Conservation (phyloP, 1,284 basidiomycete genomes). For the Ustilago hordei region DNA sequence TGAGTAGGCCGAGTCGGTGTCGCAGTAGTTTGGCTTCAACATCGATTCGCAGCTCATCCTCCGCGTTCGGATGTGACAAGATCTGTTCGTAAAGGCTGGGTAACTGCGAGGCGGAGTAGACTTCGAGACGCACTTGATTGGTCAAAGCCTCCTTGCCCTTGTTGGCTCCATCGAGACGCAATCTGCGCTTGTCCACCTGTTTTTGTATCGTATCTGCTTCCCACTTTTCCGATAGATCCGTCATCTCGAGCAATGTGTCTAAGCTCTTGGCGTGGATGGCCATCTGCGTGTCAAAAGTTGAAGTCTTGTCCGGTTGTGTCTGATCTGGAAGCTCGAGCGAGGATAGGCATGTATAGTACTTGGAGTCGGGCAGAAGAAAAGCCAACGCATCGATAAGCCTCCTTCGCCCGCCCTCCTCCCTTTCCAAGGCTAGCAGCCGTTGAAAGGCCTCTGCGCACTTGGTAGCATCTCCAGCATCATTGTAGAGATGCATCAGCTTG, state of each 20-base stretch:
- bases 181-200: slow-evolving; percentile 58
- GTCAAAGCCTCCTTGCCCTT: slow-evolving; percentile 53
- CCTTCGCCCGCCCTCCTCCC: slow-evolving; percentile 73
- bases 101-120: slow-evolving; percentile 46
- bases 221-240: slow-evolving; percentile 50
- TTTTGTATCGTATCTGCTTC: slow-evolving; percentile 57
- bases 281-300: slow-evolving; percentile 73
- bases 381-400: slow-evolving; percentile 72
- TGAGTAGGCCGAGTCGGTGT: slow-evolving; percentile 48
- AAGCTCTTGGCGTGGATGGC: slow-evolving; percentile 75
- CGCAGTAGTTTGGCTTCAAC: slow-evolving; percentile 60
- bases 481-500: slow-evolving; percentile 63
- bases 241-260: slow-evolving; percentile 57
- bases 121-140: slow-evolving; percentile 52
- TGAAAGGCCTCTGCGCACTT: slow-evolving; percentile 85
- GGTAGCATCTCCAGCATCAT: slow-evolving; percentile 74
- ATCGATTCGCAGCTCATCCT: slow-evolving; percentile 58
- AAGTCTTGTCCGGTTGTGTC: slow-evolving; percentile 75
- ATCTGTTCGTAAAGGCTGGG: slow-evolving; percentile 63
- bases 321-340: slow-evolving; percentile 80
- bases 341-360: slow-evolving; percentile 77
- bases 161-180: slow-evolving; percentile 59
- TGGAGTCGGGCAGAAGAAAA: slow-evolving; percentile 81
- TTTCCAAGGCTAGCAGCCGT: slow-evolving; percentile 78
- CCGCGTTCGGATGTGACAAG: slow-evolving; percentile 54